Evolutionary conservation across 2,329 filamentous ascomycete genomes (phyloP), one percentile per base, ranked within the genome.

Genomic region (Xylaria sp.): DNA sequence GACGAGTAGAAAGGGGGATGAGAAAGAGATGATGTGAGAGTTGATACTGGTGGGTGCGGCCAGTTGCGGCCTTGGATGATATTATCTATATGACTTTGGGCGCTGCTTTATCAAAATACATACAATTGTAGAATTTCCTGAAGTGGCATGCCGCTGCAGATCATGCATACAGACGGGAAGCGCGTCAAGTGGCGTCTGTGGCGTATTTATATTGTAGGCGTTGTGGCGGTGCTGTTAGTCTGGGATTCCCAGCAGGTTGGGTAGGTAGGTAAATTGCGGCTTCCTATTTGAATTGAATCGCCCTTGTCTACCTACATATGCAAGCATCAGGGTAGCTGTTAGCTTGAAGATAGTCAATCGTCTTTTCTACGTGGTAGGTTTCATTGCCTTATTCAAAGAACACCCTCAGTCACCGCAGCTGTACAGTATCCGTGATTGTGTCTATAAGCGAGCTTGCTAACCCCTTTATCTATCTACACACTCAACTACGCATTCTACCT

Each of bases 171-270:
- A 13, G 15, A 28, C 28, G 13, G 49, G 12, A 46, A 63, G 41
- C 67, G 67, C 67, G 67, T 67, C 33, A 23, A 55, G 64, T 67
- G 63, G 63, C 64, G 55, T 64, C 41, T 62, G 57, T 62, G 63
- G 62, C 54, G 41, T 41, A 2, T 39, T 12, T 33, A 20, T 2
- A 23, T 3, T 5, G 7, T 39, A 41, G 8, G 8, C 39, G n/a
- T 6, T 57, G 51, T 54, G 51, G 51, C 51, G 13, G 51, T 54
- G 51, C 25, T 33, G 25, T 1, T 2, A 4, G 48, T 3, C 18
- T 46, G 41, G 41, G 6, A 43, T 15, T 18, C 15, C 39, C 31
- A n/a, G n/a, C n/a, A n/a, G n/a, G n/a, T n/a, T n/a, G n/a, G n/a
- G n/a, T n/a, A n/a, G n/a, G 6, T 28, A 28, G 6, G 28, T 7